Conservation (phyloP, 1,284 basidiomycete genomes). For the Heterobasidion parviporum region DNA sequence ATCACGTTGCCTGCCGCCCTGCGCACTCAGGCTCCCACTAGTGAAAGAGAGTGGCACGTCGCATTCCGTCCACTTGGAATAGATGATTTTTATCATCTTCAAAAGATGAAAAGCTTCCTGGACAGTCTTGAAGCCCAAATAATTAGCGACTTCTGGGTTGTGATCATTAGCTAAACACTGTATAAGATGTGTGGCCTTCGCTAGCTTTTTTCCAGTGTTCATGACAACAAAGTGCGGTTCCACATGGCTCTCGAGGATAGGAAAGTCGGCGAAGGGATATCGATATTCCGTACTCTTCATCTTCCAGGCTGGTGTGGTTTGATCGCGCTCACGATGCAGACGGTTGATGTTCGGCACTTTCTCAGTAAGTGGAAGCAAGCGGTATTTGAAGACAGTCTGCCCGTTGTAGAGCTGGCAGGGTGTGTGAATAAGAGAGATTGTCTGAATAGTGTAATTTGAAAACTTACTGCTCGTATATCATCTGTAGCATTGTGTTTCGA, state of each 20-base stretch:
- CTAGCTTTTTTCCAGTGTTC: neutral
- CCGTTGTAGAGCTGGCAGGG: neutral
- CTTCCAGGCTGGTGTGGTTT: neutral
- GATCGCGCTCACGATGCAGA: neutral
- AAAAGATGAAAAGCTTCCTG: neutral
- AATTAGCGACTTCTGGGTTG: neutral
- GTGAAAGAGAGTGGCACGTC: no score
- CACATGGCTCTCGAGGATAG: neutral
- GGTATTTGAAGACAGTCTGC: neutral
- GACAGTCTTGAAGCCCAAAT: neutral
- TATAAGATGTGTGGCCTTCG: neutral
- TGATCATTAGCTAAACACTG: neutral
- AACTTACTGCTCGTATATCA: neutral
- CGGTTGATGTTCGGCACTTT: neutral
- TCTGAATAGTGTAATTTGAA: neutral
- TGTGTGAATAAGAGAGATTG: neutral
- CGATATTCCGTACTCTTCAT: neutral
- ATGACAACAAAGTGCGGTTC: neutral
- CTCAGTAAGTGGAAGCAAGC: neutral
- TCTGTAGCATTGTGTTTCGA: neutral
- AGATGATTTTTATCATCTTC: no score
- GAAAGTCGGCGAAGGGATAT: neutral
- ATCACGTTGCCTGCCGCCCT: no score
- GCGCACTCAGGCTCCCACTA: no score
- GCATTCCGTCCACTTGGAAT: no score